phyloP scores from a whole-genome alignment of 768 basidiomycete species.

The Boletus bicolor region DNA sequence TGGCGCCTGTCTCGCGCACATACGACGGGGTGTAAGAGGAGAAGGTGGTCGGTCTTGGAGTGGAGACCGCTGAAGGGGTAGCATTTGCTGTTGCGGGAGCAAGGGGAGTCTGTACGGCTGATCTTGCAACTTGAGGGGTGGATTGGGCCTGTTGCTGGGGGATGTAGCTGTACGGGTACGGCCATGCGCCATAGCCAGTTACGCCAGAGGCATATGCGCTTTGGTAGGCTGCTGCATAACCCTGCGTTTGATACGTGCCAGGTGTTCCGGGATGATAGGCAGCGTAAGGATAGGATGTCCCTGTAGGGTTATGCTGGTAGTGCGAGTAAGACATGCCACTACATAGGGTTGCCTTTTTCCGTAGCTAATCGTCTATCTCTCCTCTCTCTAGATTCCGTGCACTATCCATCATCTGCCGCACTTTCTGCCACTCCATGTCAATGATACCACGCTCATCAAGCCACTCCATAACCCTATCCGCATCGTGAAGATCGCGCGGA shows the following conservation, averaged over 20 bases:
- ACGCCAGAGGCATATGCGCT: constrained; percentile 59
- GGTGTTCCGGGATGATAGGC: constrained; percentile 53
- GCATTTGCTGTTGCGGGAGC: constrained; percentile 28
- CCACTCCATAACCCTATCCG: constrained; percentile 82
- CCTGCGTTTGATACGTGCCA: constrained; percentile 44
- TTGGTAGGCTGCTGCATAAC: constrained; percentile 47
- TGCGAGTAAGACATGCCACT: constrained; percentile 34
- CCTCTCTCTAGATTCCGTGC: constrained; percentile 64
- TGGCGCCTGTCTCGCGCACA: constrained; percentile 44
- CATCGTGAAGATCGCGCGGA: constrained; percentile 64
- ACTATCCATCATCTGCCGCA: constrained; percentile 72
- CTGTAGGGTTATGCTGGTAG: constrained; percentile 38
- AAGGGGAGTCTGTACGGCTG: constrained; percentile 26
- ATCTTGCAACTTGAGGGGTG: constrained; percentile 27
- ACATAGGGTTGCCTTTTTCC: neutral
- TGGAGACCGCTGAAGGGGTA: constrained; percentile 30
- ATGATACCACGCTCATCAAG: constrained; percentile 68
- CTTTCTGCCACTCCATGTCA: constrained; percentile 63
- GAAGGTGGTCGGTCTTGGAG: constrained; percentile 45
- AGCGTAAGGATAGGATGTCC: constrained; percentile 63
- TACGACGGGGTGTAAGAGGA: constrained; percentile 55
- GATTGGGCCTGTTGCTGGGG: constrained; percentile 36
- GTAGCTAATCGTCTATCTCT: constrained; percentile 30
- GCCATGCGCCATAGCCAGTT: constrained; percentile 66
- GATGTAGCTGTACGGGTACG: constrained; percentile 64